Evolutionary conservation across 768 basidiomycete genomes (phyloP), one percentile per base, ranked within the genome.

Genomic region (Trametes punicea): DNA sequence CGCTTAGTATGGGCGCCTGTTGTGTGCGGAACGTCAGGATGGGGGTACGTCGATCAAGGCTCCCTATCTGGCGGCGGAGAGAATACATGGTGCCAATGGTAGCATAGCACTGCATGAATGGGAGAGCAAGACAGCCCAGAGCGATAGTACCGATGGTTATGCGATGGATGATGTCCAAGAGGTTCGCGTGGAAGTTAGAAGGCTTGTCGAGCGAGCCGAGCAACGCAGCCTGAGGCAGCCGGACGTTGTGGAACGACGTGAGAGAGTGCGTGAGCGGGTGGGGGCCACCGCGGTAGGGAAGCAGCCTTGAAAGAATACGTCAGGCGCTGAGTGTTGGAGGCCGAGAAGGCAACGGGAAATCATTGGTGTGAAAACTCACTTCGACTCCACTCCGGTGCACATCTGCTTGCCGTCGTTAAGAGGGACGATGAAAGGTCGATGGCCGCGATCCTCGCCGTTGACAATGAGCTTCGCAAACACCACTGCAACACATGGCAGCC

Each of bases 21-120:
- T 77, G 77, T 5, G 77, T 78, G 6, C 70, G 64, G 71, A 77
- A 78, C 0, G 61, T 55, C 6, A 75, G 63, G 59, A 78, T 72
- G 4, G 73, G 71, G 9, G 42, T 57, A 2, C 26, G 46, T 13
- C 46, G 42, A 1, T 39, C 45, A 23, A 58, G 33, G 30, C 44
- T 50, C 9, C 41, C 64, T 25, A 73, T 63, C 15, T 23, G 56
- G 7, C 74, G 65, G 6, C 72, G 67, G 31, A 57, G 52, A 47
- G 69, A 70, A 63, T 75, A 76, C 42, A 49, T 34, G 4, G 63
- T 67, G 9, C 57, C 72, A 36, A 73, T 70, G 46, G 42, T 59
- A 2, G 70, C 51, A 10, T 56, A 49, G 29, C 68, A 49, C 45
- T 65, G 56, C 34, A 74, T 41, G 9, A 49, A 55, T 8, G 70